A percentile compares a stretch with the other conserved stretches of the same genome.
These are phyloP conservation scores for Cladophialophora immunda DNA, from an alignment of 2,329 filamentous ascomycete species.

Conservation along the genomic window DNA sequence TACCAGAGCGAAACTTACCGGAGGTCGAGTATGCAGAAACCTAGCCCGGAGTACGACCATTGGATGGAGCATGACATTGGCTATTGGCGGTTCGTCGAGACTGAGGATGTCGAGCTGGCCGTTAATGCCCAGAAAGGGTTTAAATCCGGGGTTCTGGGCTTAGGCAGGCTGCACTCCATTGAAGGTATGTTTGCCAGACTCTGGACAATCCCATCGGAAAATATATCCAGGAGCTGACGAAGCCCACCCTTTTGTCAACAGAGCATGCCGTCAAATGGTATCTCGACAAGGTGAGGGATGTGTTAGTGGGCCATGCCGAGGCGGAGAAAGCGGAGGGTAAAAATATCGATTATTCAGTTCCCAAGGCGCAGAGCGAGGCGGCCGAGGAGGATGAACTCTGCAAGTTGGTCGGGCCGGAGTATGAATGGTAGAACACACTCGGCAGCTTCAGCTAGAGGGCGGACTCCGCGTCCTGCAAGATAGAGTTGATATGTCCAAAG, in stretches of 20 bases:
- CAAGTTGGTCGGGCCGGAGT: constrained; percentile 35
- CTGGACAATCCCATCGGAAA: neutral
- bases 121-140: constrained; percentile 38
- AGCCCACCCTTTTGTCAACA: neutral
- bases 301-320: constrained; percentile 34
- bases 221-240: constrained; percentile 17
- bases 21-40: constrained; percentile 33
- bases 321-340: constrained; percentile 31
- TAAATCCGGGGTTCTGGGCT: constrained; percentile 32
- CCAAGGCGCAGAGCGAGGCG: constrained; percentile 33
- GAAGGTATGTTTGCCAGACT: constrained; percentile 27
- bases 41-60: constrained; percentile 34
- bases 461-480: constrained; percentile 22
- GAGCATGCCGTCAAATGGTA: constrained; percentile 39
- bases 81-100: constrained; percentile 37
- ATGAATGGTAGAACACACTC: constrained; percentile 27
- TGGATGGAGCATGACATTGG: constrained; percentile 40
- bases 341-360: constrained; percentile 37
- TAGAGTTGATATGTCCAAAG: constrained; percentile 14
- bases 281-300: constrained; percentile 33
- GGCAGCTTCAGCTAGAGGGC: constrained; percentile 13
- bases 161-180: constrained; percentile 33
- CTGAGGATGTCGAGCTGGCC: constrained; percentile 36
- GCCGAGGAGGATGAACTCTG: constrained; percentile 32
- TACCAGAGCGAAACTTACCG: constrained; percentile 39